Percentiles rank a stretch among this genome's conserved stretches.
Conservation (phyloP, 2,329 filamentous ascomycete genomes). For the Diaporthe citri region DNA sequence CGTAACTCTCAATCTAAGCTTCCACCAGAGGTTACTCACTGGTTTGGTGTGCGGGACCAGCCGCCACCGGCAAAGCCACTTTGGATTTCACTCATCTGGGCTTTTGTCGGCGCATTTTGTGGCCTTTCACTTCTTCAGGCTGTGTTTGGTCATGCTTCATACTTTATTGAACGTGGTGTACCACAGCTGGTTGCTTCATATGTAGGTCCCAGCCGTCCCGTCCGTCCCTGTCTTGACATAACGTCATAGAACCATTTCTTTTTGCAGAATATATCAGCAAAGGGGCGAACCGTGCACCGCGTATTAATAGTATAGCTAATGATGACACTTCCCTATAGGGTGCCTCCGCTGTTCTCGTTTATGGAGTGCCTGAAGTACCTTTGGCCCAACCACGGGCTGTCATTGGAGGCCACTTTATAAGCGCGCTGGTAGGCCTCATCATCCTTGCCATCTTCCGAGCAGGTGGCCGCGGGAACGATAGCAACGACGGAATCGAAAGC, state of each 20-base stretch:
- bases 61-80: background rate
- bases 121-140: background rate
- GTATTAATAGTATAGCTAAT: background rate
- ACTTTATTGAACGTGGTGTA: slow-evolving; percentile 9
- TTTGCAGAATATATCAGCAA: too few relatives aligned
- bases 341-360: background rate
- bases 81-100: background rate
- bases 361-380: slow-evolving; percentile 7
- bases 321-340: background rate
- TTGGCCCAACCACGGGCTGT: slow-evolving; percentile 1
- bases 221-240: background rate
- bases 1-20: background rate
- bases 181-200: slow-evolving; percentile 12
- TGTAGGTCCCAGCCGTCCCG: background rate
- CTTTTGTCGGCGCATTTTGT: slow-evolving; percentile 3
- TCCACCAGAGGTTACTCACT: background rate
- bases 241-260: background rate
- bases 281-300: too few relatives aligned
- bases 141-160: slow-evolving; percentile 1
- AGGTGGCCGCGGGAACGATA: background rate
- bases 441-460: background rate
- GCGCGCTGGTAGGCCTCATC: slow-evolving; percentile 6
- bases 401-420: slow-evolving; percentile 9
- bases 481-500: background rate
- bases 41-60: background rate